Base-by-base conservation (phyloP, 2,329 filamentous ascomycete genomes). In the Fusarium acutatum region DNA sequence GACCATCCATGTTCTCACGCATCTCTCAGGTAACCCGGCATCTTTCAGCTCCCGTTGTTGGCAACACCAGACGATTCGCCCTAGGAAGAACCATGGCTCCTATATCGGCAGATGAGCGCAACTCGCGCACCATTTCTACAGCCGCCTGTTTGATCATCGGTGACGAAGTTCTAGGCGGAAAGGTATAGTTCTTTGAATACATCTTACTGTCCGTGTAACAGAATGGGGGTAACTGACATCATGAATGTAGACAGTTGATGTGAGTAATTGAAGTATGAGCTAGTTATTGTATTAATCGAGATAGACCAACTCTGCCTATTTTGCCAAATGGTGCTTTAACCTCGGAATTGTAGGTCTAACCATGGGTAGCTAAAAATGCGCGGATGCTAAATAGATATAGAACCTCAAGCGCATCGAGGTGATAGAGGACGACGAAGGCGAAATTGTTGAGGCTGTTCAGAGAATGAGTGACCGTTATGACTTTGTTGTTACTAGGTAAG, bases 91-190 rank as follows among this genome's bases (percentile, higher is more conserved):
- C 88, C 84, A 84, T 80, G 44, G 65, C 72, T 64, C 57, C 71
- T 63, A 60, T 83, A 69, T 83, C 84, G 77, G 81, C 86, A 67
- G 85, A 87, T 67, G 86, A 89, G 78, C 86, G 88, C 72, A 88
- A 87, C 78, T 85, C 88, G 77, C 87, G 91, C 79, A 91, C 88
- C 68, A 97, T 98, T 76, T 91, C 94, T 80, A 98, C 95, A 52
- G 96, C 96, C 17, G 96, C 93, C 64, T 97, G 94, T 82, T 84
- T 98, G 73, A 95, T 99, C 68, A 98, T 99, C 78, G 96, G 96
- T n/a, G 96, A 98, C 83, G 96, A 98, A 82, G 95, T 98, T 10
- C 87, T 98, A 8, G 95, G 95, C 28, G 96, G 96, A 77, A 98
- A 98, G 92, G 95, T 94, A 81, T 73, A 53, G 38, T 26, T 22